Conservation (phyloP, 2,329 filamentous ascomycete genomes). For the Coleophoma cylindrospora region DNA sequence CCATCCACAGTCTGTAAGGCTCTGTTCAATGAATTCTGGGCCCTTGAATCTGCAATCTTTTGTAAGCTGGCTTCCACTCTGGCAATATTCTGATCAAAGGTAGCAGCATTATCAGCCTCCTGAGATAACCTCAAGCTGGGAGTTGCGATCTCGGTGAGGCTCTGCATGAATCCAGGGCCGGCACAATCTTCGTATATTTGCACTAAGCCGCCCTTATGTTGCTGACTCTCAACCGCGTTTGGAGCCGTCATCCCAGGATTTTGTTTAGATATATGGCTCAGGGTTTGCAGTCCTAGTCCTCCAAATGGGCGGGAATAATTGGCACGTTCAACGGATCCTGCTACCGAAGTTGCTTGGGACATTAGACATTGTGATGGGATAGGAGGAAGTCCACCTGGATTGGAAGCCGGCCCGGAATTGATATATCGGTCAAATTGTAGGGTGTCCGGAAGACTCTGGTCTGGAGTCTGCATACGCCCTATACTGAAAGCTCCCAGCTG, state of each 20-base stretch:
- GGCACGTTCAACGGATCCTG: constrained; percentile 16
- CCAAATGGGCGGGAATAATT: constrained; percentile 20
- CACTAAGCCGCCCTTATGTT: constrained; percentile 9
- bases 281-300: constrained; percentile 18
- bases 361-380: constrained; percentile 30
- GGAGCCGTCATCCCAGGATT: constrained; percentile 1
- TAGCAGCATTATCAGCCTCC: constrained; percentile 8
- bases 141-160: constrained; percentile 22
- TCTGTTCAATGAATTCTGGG: constrained; percentile 3
- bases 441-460: constrained; percentile 18
- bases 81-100: constrained; percentile 10
- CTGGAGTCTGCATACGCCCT: background rate
- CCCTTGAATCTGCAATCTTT: constrained; percentile 10
- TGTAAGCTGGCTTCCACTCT: constrained; percentile 12
- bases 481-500: background rate
- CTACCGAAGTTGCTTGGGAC: constrained; percentile 24
- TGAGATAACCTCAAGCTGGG: constrained; percentile 17
- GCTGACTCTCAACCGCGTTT: constrained; percentile 1
- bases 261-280: constrained; percentile 18
- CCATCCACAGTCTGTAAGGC: background rate
- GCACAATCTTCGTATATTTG: constrained; percentile 20
- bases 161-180: constrained; percentile 20
- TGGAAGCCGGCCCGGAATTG: constrained; percentile 13
- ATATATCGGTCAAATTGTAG: constrained; percentile 20
- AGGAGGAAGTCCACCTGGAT: constrained; percentile 20